These are phyloP conservation scores for Populus nigra DNA, from an alignment of 345 rosid genomes.

Conservation along the genomic window DNA sequence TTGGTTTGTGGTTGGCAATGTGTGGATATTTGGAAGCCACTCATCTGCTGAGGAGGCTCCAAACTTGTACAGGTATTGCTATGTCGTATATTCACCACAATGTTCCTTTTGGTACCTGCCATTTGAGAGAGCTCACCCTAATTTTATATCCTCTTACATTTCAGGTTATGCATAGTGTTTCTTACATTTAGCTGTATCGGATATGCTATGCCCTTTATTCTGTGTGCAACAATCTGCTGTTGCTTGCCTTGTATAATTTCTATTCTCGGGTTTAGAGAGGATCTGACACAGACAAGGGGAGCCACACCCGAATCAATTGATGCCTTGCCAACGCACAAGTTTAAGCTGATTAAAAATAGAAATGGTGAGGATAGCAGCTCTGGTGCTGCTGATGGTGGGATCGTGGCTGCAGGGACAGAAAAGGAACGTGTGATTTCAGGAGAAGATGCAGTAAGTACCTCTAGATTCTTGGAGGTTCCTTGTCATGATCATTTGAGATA, in stretches of 20 bases:
- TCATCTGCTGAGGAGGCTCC: slow-evolving; percentile 86
- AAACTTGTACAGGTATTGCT: slow-evolving; percentile 77
- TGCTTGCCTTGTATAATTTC: slow-evolving; percentile 96
- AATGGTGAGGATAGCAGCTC: slow-evolving; percentile 45
- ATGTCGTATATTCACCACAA: not conserved
- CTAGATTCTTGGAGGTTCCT: not conserved
- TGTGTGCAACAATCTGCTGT: slow-evolving; percentile 95
- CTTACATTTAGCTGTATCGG: slow-evolving; percentile 94
- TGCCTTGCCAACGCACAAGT: slow-evolving; percentile 89
- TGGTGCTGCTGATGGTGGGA: slow-evolving; percentile 64
- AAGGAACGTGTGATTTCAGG: slow-evolving; percentile 76
- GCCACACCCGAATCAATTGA: slow-evolving; percentile 87
- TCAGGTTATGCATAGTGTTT: slow-evolving; percentile 95
- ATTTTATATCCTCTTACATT: slow-evolving; percentile 11
- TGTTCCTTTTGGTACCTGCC: not conserved
- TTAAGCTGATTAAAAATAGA: slow-evolving; percentile 67
- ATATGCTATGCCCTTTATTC: slow-evolving; percentile 97
- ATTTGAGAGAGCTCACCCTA: slow-evolving; percentile 11
- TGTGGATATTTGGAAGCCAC: slow-evolving; percentile 97
- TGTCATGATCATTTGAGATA: not conserved
- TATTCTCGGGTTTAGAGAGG: slow-evolving; percentile 89
- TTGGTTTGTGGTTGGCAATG: slow-evolving; percentile 99
- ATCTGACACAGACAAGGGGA: slow-evolving; percentile 77
- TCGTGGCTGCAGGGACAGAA: slow-evolving; percentile 89
- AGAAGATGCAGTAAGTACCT: slow-evolving; percentile 79